Evolutionary conservation across 805 yeast genomes (phyloP).

Genomic region (Clavispora vitiphila): DNA sequence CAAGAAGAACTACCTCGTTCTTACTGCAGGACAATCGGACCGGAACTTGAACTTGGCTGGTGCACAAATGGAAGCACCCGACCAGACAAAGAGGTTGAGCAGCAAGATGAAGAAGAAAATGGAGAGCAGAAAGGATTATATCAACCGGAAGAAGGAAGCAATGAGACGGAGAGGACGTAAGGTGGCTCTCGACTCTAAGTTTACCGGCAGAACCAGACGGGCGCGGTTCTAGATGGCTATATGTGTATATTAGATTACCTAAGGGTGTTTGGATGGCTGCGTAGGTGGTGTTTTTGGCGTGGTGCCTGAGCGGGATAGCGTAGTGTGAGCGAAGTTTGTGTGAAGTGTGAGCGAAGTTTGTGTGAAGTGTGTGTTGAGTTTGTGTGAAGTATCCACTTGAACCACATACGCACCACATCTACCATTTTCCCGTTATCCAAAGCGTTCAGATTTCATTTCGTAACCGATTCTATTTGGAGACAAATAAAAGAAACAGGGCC

Average conservation of each 20-base stretch:
- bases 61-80: slow-evolving; percentile 71
- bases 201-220: slow-evolving; percentile 72
- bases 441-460: too few species aligned
- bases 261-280: neutral
- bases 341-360: too few species aligned
- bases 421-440: too few species aligned
- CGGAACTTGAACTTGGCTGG: slow-evolving; percentile 72
- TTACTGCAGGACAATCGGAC: slow-evolving; percentile 81
- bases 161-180: slow-evolving; percentile 86
- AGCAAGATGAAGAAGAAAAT: slow-evolving; percentile 47
- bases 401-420: too few species aligned
- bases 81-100: slow-evolving; percentile 34
- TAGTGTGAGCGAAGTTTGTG: too few species aligned
- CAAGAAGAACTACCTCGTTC: slow-evolving; percentile 83
- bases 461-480: too few species aligned
- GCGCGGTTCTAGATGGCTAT: slow-evolving; percentile 29
- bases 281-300: neutral
- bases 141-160: slow-evolving; percentile 85
- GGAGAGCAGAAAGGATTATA: slow-evolving; percentile 77
- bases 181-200: slow-evolving; percentile 87
- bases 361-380: too few species aligned
- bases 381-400: too few species aligned
- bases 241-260: neutral
- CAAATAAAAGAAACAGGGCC: too few species aligned
- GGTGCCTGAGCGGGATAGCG: too few species aligned